Conservation (phyloP, 345 rosid genomes). For the Linum lewisii region DNA sequence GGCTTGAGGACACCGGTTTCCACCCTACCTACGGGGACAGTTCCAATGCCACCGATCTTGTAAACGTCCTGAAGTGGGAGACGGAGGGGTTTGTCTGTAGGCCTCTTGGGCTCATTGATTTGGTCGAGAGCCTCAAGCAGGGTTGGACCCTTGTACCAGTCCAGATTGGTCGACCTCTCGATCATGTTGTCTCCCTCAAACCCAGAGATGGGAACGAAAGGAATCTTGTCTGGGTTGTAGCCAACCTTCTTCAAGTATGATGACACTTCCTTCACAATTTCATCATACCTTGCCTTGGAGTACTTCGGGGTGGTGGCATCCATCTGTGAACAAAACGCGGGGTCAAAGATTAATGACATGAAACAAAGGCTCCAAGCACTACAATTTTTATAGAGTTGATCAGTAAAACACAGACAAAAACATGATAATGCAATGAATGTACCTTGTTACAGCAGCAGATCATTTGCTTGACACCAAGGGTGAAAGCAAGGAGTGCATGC, state of each 20-base stretch:
- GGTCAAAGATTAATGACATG: not conserved
- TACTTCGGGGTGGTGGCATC: slow-evolving; percentile 9
- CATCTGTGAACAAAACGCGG: not conserved
- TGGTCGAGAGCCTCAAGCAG: slow-evolving; percentile 4
- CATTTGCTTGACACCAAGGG: slow-evolving; percentile 7
- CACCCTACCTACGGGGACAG: slow-evolving; percentile 5
- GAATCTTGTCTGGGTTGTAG: slow-evolving; percentile 3
- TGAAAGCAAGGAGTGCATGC: slow-evolving; percentile 9
- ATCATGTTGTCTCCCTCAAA: slow-evolving; percentile 11
- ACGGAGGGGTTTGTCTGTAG: slow-evolving; percentile 10
- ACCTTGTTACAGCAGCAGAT: slow-evolving; percentile 6
- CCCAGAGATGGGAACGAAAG: slow-evolving; percentile 7
- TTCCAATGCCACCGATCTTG: slow-evolving; percentile 5
- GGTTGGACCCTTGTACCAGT: slow-evolving; percentile 12
- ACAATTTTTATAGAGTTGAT: not conserved
- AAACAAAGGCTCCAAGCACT: not conserved
- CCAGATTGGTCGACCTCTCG: slow-evolving; percentile 10
- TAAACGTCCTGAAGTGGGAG: slow-evolving; percentile 8
- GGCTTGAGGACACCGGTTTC: slow-evolving; percentile 6
- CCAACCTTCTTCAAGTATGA: slow-evolving; percentile 9
- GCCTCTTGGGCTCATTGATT: slow-evolving; percentile 8
- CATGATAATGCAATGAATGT: too few species aligned
- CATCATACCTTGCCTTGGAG: slow-evolving; percentile 7
- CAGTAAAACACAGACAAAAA: not conserved
- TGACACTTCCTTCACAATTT: slow-evolving; percentile 10